Evolutionary conservation across 306 rosid species (phyloP).

Genomic region (Clitoria ternatea): DNA sequence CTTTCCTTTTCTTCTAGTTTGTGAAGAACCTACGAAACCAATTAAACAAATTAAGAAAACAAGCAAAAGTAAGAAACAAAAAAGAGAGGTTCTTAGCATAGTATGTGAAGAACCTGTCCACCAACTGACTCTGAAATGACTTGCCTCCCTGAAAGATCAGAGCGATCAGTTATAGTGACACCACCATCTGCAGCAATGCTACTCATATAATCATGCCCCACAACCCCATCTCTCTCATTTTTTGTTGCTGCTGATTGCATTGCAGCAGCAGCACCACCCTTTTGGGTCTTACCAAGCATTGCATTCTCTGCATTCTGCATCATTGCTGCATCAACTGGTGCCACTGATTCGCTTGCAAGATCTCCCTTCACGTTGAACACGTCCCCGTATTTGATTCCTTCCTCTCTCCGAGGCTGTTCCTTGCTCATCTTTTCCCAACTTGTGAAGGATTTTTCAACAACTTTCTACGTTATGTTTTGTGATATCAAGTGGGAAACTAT

Average conservation of each 20-base stretch:
- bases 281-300: slow-evolving; percentile 31
- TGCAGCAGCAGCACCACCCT: slow-evolving; percentile 39
- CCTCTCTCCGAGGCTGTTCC: slow-evolving; percentile 35
- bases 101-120: slow-evolving; percentile 38
- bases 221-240: slow-evolving; percentile 39
- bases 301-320: slow-evolving; percentile 45
- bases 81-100: background rate
- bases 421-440: slow-evolving; percentile 50
- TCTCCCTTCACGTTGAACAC: slow-evolving; percentile 38
- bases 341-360: slow-evolving; percentile 33
- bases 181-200: background rate
- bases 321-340: slow-evolving; percentile 42
- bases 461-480: background rate
- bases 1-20: slow-evolving; percentile 31
- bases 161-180: slow-evolving; percentile 15
- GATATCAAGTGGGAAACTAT: background rate
- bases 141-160: slow-evolving; percentile 26
- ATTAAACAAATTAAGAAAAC: background rate
- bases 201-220: slow-evolving; percentile 20
- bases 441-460: background rate
- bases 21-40: slow-evolving; percentile 37
- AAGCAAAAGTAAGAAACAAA: background rate
- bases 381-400: slow-evolving; percentile 42
- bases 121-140: slow-evolving; percentile 32
- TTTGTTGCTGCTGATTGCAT: slow-evolving; percentile 44